phyloP scores from a whole-genome alignment of 768 basidiomycete genomes.

The Termitomyces sp. region DNA sequence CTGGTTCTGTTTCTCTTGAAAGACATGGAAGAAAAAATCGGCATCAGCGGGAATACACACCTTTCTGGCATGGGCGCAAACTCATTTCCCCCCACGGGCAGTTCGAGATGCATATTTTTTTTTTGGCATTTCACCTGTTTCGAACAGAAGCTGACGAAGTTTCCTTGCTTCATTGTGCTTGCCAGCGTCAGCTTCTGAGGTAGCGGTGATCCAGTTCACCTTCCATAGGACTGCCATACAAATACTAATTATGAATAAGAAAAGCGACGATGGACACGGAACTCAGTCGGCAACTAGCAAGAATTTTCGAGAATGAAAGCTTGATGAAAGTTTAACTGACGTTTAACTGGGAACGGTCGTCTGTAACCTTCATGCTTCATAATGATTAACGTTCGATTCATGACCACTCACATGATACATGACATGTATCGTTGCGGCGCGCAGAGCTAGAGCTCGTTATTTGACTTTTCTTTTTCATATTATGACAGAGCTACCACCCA shows the following conservation, averaged over 20 bases:
- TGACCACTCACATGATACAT: background rate
- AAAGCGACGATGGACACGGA: background rate
- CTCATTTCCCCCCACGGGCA: no score
- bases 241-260: background rate
- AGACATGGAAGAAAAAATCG: no score
- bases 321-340: background rate
- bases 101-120: no score
- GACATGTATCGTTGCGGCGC: background rate
- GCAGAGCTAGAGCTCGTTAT: background rate
- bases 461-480: background rate
- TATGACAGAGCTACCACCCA: no score
- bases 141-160: no score
- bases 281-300: background rate
- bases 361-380: background rate
- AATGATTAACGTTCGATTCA: background rate
- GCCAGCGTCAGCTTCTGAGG: no score
- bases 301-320: background rate
- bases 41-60: no score
- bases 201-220: background rate
- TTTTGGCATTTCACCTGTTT: no score
- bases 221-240: background rate
- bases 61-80: no score
- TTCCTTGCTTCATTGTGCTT: no score
- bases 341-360: background rate
- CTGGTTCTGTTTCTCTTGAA: background rate